Percentiles rank a stretch among this genome's conserved stretches.
phyloP scores from a whole-genome alignment of 345 rosid genomes.

The Citrus unshiu region DNA sequence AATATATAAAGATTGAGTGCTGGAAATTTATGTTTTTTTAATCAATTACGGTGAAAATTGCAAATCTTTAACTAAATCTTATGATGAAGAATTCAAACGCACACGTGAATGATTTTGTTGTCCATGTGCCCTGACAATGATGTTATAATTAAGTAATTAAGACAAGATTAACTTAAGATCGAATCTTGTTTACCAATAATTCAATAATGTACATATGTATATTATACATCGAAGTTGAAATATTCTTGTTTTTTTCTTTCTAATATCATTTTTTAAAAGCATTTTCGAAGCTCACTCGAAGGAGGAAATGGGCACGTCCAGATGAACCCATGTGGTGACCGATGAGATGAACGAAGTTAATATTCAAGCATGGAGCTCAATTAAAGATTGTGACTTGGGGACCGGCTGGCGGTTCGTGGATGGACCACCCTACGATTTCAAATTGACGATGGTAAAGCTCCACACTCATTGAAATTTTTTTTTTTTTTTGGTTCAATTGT shows the following conservation, averaged over 20 bases:
- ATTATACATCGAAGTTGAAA: not conserved
- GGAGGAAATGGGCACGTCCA: not conserved
- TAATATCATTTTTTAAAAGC: not conserved
- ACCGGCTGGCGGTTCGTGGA: not conserved
- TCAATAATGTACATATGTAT: too few relatives aligned
- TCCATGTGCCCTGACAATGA: not conserved
- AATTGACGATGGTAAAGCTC: not conserved
- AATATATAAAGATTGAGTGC: too few relatives aligned
- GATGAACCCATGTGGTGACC: not conserved
- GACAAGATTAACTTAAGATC: not conserved
- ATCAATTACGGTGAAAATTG: not conserved
- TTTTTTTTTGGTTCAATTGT: too few relatives aligned
- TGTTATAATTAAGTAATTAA: not conserved
- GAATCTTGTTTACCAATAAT: not conserved
- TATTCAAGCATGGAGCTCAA: too few relatives aligned
- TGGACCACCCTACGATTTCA: not conserved
- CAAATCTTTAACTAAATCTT: not conserved
- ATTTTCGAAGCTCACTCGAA: not conserved
- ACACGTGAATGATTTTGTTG: not conserved
- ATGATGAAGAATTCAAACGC: not conserved
- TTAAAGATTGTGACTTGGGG: not conserved
- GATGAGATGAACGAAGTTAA: not conserved
- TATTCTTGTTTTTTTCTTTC: not conserved
- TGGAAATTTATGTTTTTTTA: too few relatives aligned
- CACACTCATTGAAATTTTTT: not conserved